phyloP scores from a whole-genome alignment of 257 asterid genomes.

The Solanum ossicruentum region DNA sequence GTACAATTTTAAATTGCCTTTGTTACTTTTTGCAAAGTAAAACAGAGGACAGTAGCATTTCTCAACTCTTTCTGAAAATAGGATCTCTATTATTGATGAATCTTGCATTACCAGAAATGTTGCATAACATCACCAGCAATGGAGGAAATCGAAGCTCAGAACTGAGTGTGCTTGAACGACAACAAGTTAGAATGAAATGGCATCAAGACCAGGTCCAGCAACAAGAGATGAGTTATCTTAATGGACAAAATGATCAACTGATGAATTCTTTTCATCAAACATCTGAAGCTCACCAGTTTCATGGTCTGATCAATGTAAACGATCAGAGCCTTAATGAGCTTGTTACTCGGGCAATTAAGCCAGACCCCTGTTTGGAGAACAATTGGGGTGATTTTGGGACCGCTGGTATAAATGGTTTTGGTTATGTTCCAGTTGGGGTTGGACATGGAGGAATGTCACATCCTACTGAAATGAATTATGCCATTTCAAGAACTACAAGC shows the following conservation, averaged over 20 bases:
- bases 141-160: constrained; percentile 1
- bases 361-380: constrained; percentile 34
- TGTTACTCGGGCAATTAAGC: constrained; percentile 29
- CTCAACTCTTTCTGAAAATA: neutral
- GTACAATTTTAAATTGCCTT: neutral
- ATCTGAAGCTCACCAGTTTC: constrained; percentile 11
- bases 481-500: constrained; percentile 41
- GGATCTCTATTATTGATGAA: constrained; percentile 13
- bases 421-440: neutral
- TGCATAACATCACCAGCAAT: constrained; percentile 10
- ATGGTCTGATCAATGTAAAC: neutral
- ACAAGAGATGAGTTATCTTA: constrained; percentile 10
- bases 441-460: constrained; percentile 16
- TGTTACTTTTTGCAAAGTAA: constrained; percentile 14
- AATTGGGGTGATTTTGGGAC: constrained; percentile 8
- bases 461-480: constrained; percentile 12
- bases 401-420: constrained; percentile 1
- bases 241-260: constrained; percentile 6
- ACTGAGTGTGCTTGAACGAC: constrained; percentile 40
- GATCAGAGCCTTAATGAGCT: constrained; percentile 36
- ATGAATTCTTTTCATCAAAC: constrained; percentile 1
- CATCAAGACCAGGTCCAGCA: constrained; percentile 26
- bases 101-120: constrained; percentile 26
- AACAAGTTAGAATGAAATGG: constrained; percentile 30
- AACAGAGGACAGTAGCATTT: neutral